Base-by-base conservation (phyloP, 2,329 filamentous ascomycete genomes). In the Tolypocladium album region DNA sequence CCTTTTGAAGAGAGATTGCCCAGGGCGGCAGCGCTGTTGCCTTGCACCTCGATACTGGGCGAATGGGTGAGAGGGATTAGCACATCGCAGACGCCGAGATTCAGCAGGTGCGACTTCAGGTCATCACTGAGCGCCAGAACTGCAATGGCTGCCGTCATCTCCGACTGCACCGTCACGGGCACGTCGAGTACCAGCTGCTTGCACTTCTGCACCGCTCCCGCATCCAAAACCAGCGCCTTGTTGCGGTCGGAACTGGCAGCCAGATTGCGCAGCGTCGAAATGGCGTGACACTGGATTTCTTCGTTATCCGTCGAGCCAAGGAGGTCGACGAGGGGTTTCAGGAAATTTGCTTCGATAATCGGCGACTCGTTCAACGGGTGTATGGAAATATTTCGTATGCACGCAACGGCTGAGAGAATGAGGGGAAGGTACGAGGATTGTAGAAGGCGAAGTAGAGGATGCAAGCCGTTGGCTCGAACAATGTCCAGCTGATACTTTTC, bases 141-240 rank as follows among this genome's bases (percentile, higher is more conserved):
- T 43, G 94, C 94, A 74, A 99, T 97, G 1, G 94, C 94, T n/a
- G 94, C 94, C 5, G 94, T 99, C 94, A 99, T 99, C 74, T 99
- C 94, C 2, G 92, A 97, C 72, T 99, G 94, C 2, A 99, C 94
- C 45, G 90, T 93, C 56, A 97, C 82, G 0, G 94, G 92, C 3
- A 97, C 94, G 60, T 95, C 88, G 22, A 99, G 80, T 31, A 99
- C 92, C 58, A 99, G 82, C 71, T 97, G 91, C 76, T 97, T 97
- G 85, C 94, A 99, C 74, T 97, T 97, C 72, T 97, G 92, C 45
- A 99, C 94, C 2, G 94, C 94, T 31, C 94, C 94, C 40, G 94
- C 94, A 74, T 97, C 92, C 56, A 99, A 79, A 1, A 99, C 94
- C n/a, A 99, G 82, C 61, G 95, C 90, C 78, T 99, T 99, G 82